Base-by-base conservation (phyloP, 805 yeast species). In the Barnettozyma salicaria region DNA sequence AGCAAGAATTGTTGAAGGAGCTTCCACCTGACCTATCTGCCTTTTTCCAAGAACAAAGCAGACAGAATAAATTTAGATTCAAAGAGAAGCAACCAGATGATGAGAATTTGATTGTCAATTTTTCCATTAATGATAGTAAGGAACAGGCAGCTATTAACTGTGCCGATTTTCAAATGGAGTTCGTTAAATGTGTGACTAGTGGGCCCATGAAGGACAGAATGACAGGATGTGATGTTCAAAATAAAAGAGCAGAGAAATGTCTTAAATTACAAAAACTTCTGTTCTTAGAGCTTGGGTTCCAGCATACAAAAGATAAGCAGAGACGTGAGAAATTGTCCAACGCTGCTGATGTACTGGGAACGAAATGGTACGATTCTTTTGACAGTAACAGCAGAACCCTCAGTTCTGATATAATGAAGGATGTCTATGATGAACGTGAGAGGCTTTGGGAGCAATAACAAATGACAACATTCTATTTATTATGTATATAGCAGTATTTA, bases 131-230 rank as follows among this genome's bases (percentile, higher is more conserved):
- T n/a, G n/a, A n/a, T n/a, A n/a, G n/a, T n/a, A 21, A 20, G 3
- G 36, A 27, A 5, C 27, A 30, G 4, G 37, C 43, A 4, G 37
- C 40, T 9, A 30, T 41, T 3, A 48, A 49, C 30, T 51, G 56
- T 43, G 53, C 56, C 1, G 54, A 49, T 14, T 42, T 37, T 29
- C 49, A 49, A 18, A 22, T 39, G 3, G 44, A 38, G 11, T 49
- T 46, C 38, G 33, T 48, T 36, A 32, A 43, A 12, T 51, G 55
- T 31, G 28, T 51, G 16, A 36, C 44, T 7, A 34, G 42, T 8
- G 55, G 55, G 6, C 28, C 45, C 5, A 44, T 35, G 39, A 41
- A 30, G 16, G 53, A 50, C 20, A 40, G 40, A 8, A 27, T 44
- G 20, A 27, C 26, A 4, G 52, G 50, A 3, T 52, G 56, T 40